Evolutionary conservation across 106 monocot species (phyloP).

Genomic region (Apostasia shenzhenica): DNA sequence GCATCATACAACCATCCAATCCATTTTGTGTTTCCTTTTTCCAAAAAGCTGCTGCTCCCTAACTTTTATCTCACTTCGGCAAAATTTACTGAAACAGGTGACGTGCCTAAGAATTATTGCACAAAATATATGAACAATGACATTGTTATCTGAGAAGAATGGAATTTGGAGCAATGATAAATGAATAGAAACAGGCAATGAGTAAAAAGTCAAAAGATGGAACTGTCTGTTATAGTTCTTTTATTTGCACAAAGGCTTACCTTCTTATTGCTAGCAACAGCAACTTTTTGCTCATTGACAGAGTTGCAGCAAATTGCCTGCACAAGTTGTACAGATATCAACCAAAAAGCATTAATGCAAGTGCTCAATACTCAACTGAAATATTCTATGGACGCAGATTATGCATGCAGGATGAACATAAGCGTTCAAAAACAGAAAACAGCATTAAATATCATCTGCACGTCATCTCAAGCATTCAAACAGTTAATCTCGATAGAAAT

Average conservation of each 20-base stretch:
- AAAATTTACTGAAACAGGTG: too few species aligned
- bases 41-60: too few species aligned
- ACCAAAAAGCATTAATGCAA: background rate
- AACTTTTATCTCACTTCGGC: too few species aligned
- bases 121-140: too few species aligned
- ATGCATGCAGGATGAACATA: background rate
- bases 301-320: constrained; percentile 88
- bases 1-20: too few species aligned
- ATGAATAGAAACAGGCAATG: too few species aligned
- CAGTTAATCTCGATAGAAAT: background rate
- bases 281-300: constrained; percentile 67
- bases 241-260: constrained; percentile 18
- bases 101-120: too few species aligned
- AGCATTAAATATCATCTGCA: background rate
- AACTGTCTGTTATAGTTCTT: background rate
- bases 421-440: background rate
- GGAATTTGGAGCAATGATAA: too few species aligned
- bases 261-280: constrained; percentile 66
- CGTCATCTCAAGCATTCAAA: background rate
- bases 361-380: background rate
- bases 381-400: background rate
- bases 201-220: background rate
- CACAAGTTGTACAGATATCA: constrained; percentile 6
- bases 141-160: too few species aligned
- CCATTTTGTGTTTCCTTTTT: too few species aligned